These are phyloP conservation scores for Populus hybrid DNA, from an alignment of 441 rosid species.

Conservation along the genomic window DNA sequence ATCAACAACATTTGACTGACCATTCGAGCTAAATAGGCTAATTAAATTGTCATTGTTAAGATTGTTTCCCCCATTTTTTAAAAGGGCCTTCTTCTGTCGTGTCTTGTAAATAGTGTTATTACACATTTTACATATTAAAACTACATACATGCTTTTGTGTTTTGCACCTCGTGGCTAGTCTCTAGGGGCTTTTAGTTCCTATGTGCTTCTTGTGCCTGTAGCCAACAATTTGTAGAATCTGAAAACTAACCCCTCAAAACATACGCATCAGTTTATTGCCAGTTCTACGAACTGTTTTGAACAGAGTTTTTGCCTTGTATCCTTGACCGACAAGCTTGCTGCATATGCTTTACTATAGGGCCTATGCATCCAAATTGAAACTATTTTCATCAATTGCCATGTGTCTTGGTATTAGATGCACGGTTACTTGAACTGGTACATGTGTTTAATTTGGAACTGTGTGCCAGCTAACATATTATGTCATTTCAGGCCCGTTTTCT, in stretches of 20 bases:
- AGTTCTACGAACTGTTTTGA: neutral
- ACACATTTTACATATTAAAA: neutral
- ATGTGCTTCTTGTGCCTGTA: neutral
- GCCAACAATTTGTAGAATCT: neutral
- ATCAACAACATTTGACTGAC: neutral
- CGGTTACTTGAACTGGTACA: neutral
- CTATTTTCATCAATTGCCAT: neutral
- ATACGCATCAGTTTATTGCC: neutral
- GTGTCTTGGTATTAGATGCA: neutral
- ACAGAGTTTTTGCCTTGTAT: neutral
- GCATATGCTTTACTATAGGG: neutral
- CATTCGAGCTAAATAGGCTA: neutral
- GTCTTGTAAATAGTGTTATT: neutral
- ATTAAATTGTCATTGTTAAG: neutral
- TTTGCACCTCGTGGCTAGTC: neutral
- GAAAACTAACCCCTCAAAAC: neutral
- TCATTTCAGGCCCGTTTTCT: conserved; percentile 80
- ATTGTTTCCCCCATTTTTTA: neutral
- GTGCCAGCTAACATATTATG: neutral
- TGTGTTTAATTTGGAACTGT: neutral
- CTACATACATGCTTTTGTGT: neutral
- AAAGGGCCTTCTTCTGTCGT: neutral
- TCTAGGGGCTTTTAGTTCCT: neutral
- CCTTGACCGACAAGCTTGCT: neutral
- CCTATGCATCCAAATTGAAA: neutral